A percentile compares a stretch with the other conserved stretches of the same genome.
These are phyloP conservation scores for Prinsepia uniflora DNA, from an alignment of 306 rosid species.

Conservation along the genomic window DNA sequence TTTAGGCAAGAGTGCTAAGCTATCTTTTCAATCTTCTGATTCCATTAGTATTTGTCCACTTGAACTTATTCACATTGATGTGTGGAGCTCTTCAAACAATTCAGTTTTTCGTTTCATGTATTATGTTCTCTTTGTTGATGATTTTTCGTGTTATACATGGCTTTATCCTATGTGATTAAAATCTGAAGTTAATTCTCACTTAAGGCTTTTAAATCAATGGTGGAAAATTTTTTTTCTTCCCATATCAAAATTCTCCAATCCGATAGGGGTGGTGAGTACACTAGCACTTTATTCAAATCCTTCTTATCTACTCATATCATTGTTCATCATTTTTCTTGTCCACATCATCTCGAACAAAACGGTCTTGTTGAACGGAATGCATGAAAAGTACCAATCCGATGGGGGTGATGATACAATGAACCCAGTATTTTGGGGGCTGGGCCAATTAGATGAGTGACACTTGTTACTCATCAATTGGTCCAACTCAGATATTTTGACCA, in stretches of 20 bases:
- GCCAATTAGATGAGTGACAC: no score
- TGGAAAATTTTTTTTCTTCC: neutral
- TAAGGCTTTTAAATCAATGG: neutral
- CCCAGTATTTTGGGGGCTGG: no score
- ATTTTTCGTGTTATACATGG: neutral
- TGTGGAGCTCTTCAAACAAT: neutral
- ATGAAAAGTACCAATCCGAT: no score
- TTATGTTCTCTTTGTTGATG: neutral
- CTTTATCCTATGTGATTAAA: neutral
- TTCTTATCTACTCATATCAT: neutral
- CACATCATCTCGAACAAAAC: neutral
- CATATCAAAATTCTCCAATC: neutral
- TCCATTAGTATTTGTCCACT: no score
- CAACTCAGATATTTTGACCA: no score
- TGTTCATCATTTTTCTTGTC: neutral
- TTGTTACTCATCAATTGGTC: no score
- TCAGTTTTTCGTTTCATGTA: neutral
- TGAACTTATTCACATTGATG: neutral
- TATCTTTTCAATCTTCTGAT: neutral
- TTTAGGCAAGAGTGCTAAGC: no score
- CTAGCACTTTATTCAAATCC: neutral
- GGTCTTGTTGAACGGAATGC: neutral
- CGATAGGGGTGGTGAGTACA: neutral
- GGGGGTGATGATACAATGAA: no score
- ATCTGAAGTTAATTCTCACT: neutral